Percentiles rank a stretch among this genome's conserved stretches.
Evolutionary conservation across 805 yeast species (phyloP).

Genomic region (Candida xyloterini): DNA sequence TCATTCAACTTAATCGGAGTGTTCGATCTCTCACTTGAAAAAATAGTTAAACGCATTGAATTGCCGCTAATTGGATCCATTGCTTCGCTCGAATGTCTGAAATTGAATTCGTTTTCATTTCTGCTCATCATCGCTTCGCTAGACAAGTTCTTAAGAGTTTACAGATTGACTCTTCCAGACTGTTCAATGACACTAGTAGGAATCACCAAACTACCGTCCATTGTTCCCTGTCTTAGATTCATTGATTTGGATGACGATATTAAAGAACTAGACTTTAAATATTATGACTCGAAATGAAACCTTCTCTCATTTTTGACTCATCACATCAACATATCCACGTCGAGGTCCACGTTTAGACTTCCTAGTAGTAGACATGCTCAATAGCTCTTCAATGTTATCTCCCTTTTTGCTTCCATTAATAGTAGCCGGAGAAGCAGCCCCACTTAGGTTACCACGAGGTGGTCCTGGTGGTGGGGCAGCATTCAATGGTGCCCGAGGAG

Average conservation of each 20-base stretch:
- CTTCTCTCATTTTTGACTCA: constrained; percentile 34
- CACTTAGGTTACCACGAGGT: background rate
- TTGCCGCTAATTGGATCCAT: constrained; percentile 27
- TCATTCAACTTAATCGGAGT: constrained; percentile 26
- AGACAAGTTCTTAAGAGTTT: constrained; percentile 22
- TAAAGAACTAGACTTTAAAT: constrained; percentile 12
- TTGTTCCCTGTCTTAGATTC: constrained; percentile 20
- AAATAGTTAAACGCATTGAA: constrained; percentile 18
- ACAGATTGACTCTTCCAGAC: constrained; percentile 13
- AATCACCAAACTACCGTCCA: constrained; percentile 16
- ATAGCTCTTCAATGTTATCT: constrained; percentile 30
- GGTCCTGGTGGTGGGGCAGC: constrained; percentile 10
- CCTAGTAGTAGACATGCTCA: constrained; percentile 37
- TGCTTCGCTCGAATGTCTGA: constrained; percentile 17
- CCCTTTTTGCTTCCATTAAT: constrained; percentile 17
- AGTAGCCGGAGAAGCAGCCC: constrained; percentile 1
- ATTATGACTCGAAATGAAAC: constrained; percentile 12
- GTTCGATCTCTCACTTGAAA: constrained; percentile 21
- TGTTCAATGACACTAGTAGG: constrained; percentile 11
- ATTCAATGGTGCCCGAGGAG: constrained; percentile 1
- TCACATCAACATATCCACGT: constrained; percentile 62
- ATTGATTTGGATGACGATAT: constrained; percentile 9
- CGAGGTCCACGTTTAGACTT: constrained; percentile 53
- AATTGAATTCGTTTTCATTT: constrained; percentile 10
- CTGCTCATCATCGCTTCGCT: constrained; percentile 22